Base-by-base conservation (phyloP, 2,329 filamentous ascomycete species). In the Geosmithia putterillii region DNA sequence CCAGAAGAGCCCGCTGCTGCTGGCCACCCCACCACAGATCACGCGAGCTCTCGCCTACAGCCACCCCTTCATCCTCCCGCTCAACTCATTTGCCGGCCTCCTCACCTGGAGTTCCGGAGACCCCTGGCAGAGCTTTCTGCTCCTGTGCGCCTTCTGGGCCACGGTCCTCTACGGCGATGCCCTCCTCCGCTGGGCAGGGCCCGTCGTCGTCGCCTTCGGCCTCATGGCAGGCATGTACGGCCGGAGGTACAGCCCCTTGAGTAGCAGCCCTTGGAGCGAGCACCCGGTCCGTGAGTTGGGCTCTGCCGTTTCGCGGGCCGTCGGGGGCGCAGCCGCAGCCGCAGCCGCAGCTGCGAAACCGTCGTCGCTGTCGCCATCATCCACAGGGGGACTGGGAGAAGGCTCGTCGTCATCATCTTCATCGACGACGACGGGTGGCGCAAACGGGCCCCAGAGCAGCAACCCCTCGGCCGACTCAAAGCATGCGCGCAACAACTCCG, bases 1-100 rank as follows among this genome's bases (percentile, higher is more conserved):
- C 63, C 90, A 95, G 61, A 98, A 96, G 65, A 95, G 87, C 15
- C 92, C 92, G 10, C 66, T 98, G 39, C 74, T 98, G 17, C 81
- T 94, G 46, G 88, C 90, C 15, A 98, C 92, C 9, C 92, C 92
- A 38, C 92, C 92, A 2, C 86, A 95, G 58, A 83, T 98, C 59
- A 98, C 92, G 2, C 79, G 92, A 52, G 89, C 90, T 14, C 73
- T 98, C 47, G 90, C 90, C 50, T 95, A 96, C 60, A 95, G 89
- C 49, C 90, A 98, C 58, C 89, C 92, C 0, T 96, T 95, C 58
- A 71, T 98, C 7, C 69, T 95, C 7, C 88, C 89, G 6, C 69
- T 96, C 45, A 96, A 95, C 60, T 85, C 83, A 57, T 63, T 94
- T 15, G 83, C 76, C 3, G 92, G 90, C 0, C 67, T 98, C 47